Percentiles rank a stretch among this genome's conserved stretches.
Conservation (phyloP, 148 eudicot genomes). For the Camellia japonica region DNA sequence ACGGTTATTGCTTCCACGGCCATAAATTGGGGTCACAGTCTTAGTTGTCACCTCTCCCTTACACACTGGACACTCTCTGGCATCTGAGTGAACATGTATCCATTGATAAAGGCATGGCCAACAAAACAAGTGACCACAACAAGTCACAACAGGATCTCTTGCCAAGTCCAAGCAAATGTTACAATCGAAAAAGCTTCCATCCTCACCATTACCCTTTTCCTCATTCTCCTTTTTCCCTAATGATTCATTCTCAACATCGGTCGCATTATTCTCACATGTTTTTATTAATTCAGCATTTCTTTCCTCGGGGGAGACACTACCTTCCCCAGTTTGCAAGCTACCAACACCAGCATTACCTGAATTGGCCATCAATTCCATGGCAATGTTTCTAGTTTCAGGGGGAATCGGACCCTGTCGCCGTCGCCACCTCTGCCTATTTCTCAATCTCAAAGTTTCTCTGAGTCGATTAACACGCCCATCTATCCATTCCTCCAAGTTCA, state of each 20-base stretch:
- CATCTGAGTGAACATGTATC: conserved; percentile 70
- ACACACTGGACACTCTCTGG: conserved; percentile 94
- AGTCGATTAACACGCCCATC: conserved; percentile 33
- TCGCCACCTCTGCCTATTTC: conserved; percentile 56
- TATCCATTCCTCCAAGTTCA: conserved; percentile 54
- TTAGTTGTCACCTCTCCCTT: conserved; percentile 85
- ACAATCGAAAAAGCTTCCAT: conserved; percentile 78
- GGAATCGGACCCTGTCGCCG: conserved; percentile 45
- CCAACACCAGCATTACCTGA: conserved; percentile 29
- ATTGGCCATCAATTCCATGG: conserved; percentile 30
- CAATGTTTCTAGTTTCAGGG: conserved; percentile 32
- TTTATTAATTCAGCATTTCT: conserved; percentile 41
- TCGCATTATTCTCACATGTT: conserved; percentile 48
- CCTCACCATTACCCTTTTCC: conserved; percentile 46
- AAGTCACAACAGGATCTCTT: conserved; percentile 86
- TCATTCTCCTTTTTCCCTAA: conserved; percentile 48
- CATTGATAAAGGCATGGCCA: conserved; percentile 97
- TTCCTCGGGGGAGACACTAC: conserved; percentile 56
- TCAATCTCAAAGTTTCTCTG: conserved; percentile 45
- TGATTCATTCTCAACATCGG: conserved; percentile 32
- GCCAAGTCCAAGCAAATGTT: conserved; percentile 93
- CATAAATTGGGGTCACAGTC: conserved; percentile 80
- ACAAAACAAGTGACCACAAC: conserved; percentile 97
- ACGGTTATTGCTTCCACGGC: conserved; percentile 51
- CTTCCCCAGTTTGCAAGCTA: conserved; percentile 65